phyloP scores from a whole-genome alignment of 2,329 filamentous ascomycete species.

The Botryotinia calthae region DNA sequence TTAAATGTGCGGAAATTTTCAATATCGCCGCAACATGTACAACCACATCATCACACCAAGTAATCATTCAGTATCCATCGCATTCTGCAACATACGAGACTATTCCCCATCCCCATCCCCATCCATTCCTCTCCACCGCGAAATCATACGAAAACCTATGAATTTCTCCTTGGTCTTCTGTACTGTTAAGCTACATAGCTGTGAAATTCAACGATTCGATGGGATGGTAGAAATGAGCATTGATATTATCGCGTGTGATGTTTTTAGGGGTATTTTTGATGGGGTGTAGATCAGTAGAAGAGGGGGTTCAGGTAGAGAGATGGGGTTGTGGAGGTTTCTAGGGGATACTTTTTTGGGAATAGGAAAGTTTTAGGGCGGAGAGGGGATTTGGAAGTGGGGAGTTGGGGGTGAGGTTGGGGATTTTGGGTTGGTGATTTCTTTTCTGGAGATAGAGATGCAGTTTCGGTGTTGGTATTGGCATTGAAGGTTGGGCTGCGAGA shows the following conservation, averaged over 20 bases:
- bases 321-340: conserved; percentile 66
- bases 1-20: conserved; percentile 64
- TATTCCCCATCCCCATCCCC: no score
- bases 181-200: conserved; percentile 23
- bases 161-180: conserved; percentile 47
- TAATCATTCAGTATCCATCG: conserved; percentile 43
- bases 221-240: conserved; percentile 67
- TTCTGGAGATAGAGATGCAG: conserved; percentile 52
- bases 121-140: conserved; percentile 42
- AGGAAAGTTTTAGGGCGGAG: conserved; percentile 46
- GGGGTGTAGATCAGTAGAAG: conserved; percentile 52
- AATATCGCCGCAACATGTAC: conserved; percentile 52
- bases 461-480: conserved; percentile 60
- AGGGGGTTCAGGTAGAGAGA: conserved; percentile 64
- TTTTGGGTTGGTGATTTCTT: conserved; percentile 68
- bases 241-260: conserved; percentile 54
- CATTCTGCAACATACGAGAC: conserved; percentile 45
- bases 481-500: conserved; percentile 64
- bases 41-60: conserved; percentile 42
- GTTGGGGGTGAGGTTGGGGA: conserved; percentile 48
- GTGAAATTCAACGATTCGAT: conserved; percentile 53
- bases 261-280: conserved; percentile 73
- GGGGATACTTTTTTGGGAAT: conserved; percentile 51
- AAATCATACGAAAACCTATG: conserved; percentile 72
- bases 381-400: conserved; percentile 29